Conservation (phyloP, 1,284 basidiomycete species). For the Hemileia vastatrix region DNA sequence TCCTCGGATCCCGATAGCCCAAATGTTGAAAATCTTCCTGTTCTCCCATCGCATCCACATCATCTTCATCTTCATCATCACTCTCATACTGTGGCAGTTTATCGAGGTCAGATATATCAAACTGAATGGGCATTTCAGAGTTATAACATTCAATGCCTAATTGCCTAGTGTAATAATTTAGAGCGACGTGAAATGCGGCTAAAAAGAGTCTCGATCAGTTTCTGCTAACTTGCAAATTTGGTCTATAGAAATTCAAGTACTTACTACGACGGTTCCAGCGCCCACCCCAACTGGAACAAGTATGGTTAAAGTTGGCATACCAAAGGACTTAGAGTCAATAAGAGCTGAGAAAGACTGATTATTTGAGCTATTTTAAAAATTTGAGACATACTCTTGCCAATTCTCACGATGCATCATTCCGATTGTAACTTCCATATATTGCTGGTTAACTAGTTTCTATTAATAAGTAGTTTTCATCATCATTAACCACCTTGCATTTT, state of each 20-base stretch:
- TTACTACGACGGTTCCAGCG: constrained; percentile 20
- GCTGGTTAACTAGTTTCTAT: constrained; percentile 18
- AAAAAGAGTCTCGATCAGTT: too few relatives aligned
- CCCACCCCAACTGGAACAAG: constrained; percentile 20
- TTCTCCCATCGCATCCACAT: background rate
- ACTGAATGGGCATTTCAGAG: constrained; percentile 51
- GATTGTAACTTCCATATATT: constrained; percentile 25
- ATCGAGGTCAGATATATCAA: too few relatives aligned
- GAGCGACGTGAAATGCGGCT: constrained; percentile 66
- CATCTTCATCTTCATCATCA: background rate
- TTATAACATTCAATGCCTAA: constrained; percentile 56
- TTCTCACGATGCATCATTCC: constrained; percentile 28
- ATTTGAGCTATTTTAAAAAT: too few relatives aligned
- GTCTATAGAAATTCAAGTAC: too few relatives aligned
- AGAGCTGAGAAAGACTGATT: too few relatives aligned
- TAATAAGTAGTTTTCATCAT: too few relatives aligned
- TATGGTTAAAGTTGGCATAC: too few relatives aligned
- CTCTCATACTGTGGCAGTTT: background rate
- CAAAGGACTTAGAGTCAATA: too few relatives aligned
- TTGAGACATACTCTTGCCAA: constrained; percentile 26
- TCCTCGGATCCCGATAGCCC: background rate
- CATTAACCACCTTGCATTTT: too few relatives aligned
- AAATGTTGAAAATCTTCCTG: background rate
- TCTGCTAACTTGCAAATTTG: too few relatives aligned
- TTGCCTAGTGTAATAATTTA: constrained; percentile 58